Conservation (phyloP, 2,329 filamentous ascomycete species). For the Dothideomycetidae sp. region DNA sequence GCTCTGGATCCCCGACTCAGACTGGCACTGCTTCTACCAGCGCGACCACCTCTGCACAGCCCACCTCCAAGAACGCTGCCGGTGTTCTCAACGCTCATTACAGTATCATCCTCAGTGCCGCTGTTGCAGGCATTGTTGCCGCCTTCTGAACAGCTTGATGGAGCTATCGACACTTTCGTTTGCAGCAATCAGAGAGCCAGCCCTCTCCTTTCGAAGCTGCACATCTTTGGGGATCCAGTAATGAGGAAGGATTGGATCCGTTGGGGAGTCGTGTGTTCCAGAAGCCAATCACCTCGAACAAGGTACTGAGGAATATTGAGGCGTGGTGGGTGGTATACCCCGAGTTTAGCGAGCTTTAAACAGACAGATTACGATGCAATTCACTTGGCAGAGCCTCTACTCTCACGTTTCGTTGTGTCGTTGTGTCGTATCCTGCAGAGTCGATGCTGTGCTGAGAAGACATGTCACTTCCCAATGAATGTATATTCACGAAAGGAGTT, state of each 20-base stretch:
- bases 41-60: conserved; percentile 1
- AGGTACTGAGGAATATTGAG: too few species aligned
- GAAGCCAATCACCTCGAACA: too few species aligned
- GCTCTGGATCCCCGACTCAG: neutral
- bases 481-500: too few species aligned
- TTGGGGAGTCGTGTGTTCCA: too few species aligned
- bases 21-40: conserved; percentile 1
- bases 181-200: conserved; percentile 1
- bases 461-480: too few species aligned
- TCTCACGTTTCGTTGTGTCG: too few species aligned
- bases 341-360: conserved; percentile 10
- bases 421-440: too few species aligned
- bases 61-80: conserved; percentile 1
- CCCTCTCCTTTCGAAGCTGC: neutral
- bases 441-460: too few species aligned
- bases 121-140: conserved; percentile 2
- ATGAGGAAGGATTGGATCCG: conserved; percentile 2
- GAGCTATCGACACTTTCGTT: neutral
- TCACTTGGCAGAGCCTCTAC: conserved; percentile 7
- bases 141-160: conserved; percentile 5
- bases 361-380: conserved; percentile 8
- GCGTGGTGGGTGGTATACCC: conserved; percentile 4
- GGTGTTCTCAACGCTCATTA: conserved; percentile 3
- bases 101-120: conserved; percentile 3
- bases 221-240: conserved; percentile 5